Base-by-base conservation (phyloP, 805 yeast species). In the Teunomyces kruisii region DNA sequence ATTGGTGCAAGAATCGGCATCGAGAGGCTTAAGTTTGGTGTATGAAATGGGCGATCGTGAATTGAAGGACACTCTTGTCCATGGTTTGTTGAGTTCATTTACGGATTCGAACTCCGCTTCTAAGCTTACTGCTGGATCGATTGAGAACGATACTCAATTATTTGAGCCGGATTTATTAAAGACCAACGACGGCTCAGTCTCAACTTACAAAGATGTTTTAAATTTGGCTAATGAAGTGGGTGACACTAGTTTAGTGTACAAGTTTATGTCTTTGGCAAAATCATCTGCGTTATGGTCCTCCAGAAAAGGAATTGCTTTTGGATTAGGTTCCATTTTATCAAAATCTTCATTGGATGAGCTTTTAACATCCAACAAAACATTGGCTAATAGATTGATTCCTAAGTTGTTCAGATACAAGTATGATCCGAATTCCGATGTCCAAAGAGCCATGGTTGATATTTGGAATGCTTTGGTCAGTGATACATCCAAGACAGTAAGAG, bases 151-250 rank as follows among this genome's bases (percentile, higher is more conserved):
- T 0, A 90, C 97, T 0, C 80, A 89, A 58, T 67, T 92, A 9
- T 92, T 92, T 60, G 96, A 88, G 36, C 84, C 87, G 1, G 96
- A 96, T 31, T 74, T 80, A 4, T 65, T 92, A 54, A 84, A 78
- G 40, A 88, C 96, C 0, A 85, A 84, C 39, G 94, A 87, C 49
- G 90, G 92, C 1, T 86, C 96, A 0, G 82, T 92, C 3, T 86
- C 96, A 0, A 91, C 98, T 0, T 92, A 92, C 61, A 88, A 86
- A 56, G 99, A 92, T 64, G 88, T 92, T 26, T 72, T 92, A 54
- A 87, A 74, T 55, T 71, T 92, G 40, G 97, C 99, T 0, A 81
- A 94, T 1, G 99, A 92, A 59, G 95, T 90, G 8, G 98, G 98
- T 24, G 97, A 92, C 64, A 96, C 98, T 10, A 80, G 94, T 52